Conservation (phyloP, 495 filamentous ascomycete species). For the Hyaloscypha bicolor region DNA sequence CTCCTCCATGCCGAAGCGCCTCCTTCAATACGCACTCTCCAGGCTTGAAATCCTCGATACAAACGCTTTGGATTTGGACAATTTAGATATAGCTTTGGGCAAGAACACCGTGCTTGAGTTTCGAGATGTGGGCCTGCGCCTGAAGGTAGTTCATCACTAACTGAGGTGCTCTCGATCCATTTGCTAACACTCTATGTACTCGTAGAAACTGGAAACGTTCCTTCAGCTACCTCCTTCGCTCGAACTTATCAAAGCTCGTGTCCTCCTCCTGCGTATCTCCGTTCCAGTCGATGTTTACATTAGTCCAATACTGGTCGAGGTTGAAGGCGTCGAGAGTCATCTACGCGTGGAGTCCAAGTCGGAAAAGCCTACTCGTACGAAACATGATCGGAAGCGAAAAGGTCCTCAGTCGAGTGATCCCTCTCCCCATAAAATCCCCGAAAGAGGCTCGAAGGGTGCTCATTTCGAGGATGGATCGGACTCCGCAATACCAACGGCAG, state of each 20-base stretch:
- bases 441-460: not conserved
- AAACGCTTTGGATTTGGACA: slow-evolving; percentile 75
- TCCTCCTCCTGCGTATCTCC: slow-evolving; percentile 71
- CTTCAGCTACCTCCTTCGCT: slow-evolving; percentile 71
- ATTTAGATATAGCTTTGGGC: slow-evolving; percentile 76
- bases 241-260: slow-evolving; percentile 67
- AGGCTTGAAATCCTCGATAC: slow-evolving; percentile 81
- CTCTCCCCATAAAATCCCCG: not conserved
- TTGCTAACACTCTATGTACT: slow-evolving; percentile 11
- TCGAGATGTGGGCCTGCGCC: slow-evolving; percentile 73
- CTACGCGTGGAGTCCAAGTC: slow-evolving; percentile 40
- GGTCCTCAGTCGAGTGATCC: not conserved
- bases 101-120: slow-evolving; percentile 78
- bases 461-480: slow-evolving; percentile 24
- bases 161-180: not conserved
- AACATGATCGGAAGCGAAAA: slow-evolving; percentile 31
- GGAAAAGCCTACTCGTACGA: slow-evolving; percentile 29
- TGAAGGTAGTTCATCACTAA: slow-evolving; percentile 53
- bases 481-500: slow-evolving; percentile 71
- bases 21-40: slow-evolving; percentile 79
- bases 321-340: slow-evolving; percentile 74
- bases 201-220: slow-evolving; percentile 72
- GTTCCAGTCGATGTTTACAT: slow-evolving; percentile 81
- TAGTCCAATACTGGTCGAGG: slow-evolving; percentile 75
- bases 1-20: slow-evolving; percentile 78